Evolutionary conservation across 202 grass and related monocot species (phyloP), one percentile per base, ranked within the genome.

Genomic region (Schoenoplectus tabernaemontani): DNA sequence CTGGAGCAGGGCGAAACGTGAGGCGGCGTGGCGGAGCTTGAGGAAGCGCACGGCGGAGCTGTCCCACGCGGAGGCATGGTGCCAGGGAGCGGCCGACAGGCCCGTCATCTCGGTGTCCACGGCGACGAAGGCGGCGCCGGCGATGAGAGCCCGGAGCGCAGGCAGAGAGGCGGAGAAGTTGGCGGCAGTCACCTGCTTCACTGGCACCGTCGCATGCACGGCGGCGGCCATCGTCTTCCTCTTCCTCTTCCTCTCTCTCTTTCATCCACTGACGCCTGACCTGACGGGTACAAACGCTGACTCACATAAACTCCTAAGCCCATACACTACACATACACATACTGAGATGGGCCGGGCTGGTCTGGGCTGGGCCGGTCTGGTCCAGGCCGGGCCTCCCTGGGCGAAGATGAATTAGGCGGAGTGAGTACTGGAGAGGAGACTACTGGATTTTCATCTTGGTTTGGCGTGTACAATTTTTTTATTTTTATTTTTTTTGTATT

Each of bases 41-140:
- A 98, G 86, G 75, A 90, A 98, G 2, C 89, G 87, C 64, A 94
- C 91, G 54, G 93, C 91, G 68, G 84, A 73, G 78, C 91, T 83
- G 84, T 98, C 95, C 80, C 93, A 83, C 81, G 89, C 95, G 63
- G 92, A 87, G 64, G 86, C 86, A 26, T 98, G 89, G 38, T 89
- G 54, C 95, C 95, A 98, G 13, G 95, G 91, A 11, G 89, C 83
- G 43, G 89, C 92, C 24, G 86, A 87, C 43, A 94, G 67, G 72
- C 95, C 95, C 43, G 89, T 94, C 95, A 98, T 98, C 91, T 98
- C 95, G 17, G 93, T 86, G 76, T 98, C 91, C 22, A 94, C 0
- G 56, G 86, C 89, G 13, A 98, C 89, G 82, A 98, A 98, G 30
- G 87, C 83, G 15, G 95, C 84, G 12, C 90, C 83, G 12, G 78